These are phyloP conservation scores for Leishmania gerbilli DNA, from an alignment of 208 protist species.

Conservation along the genomic window DNA sequence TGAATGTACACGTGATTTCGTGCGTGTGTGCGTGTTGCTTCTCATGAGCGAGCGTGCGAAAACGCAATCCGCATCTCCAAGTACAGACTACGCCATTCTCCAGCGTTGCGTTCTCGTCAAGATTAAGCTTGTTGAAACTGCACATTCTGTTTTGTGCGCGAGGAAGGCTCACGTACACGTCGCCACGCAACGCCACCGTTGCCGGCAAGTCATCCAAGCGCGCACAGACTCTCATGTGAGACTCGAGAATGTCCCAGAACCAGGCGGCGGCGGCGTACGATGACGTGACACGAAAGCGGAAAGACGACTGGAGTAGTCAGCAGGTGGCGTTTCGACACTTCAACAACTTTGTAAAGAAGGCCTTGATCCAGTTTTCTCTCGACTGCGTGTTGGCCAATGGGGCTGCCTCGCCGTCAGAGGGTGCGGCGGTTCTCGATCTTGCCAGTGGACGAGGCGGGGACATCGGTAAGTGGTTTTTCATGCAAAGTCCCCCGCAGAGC, in stretches of 20 bases:
- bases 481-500: conserved; percentile 49
- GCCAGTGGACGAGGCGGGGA: conserved; percentile 84
- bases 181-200: neutral
- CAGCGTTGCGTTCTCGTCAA: neutral
- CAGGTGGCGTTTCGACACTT: conserved; percentile 84
- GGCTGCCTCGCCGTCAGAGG: conserved; percentile 13
- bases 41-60: neutral
- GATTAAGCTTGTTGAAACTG: neutral
- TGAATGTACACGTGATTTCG: neutral
- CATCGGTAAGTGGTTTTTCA: conserved; percentile 90
- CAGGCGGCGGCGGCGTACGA: conserved; percentile 70
- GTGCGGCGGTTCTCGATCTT: conserved; percentile 65
- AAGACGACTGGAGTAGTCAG: conserved; percentile 63
- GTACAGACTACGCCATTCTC: neutral
- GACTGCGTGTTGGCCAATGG: conserved; percentile 32
- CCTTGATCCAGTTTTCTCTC: conserved; percentile 76
- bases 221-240: neutral
- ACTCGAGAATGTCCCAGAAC: conserved; percentile 3
- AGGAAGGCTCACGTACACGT: neutral
- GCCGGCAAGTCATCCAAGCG: neutral
- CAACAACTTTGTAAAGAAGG: conserved; percentile 89
- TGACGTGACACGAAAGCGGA: conserved; percentile 47
- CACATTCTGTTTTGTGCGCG: neutral
- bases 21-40: neutral
- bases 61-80: too few species aligned